A percentile compares a stretch with the other conserved stretches of the same genome.
These are phyloP conservation scores for Leccinum truebloodii DNA, from an alignment of 768 basidiomycete species.

Conservation along the genomic window DNA sequence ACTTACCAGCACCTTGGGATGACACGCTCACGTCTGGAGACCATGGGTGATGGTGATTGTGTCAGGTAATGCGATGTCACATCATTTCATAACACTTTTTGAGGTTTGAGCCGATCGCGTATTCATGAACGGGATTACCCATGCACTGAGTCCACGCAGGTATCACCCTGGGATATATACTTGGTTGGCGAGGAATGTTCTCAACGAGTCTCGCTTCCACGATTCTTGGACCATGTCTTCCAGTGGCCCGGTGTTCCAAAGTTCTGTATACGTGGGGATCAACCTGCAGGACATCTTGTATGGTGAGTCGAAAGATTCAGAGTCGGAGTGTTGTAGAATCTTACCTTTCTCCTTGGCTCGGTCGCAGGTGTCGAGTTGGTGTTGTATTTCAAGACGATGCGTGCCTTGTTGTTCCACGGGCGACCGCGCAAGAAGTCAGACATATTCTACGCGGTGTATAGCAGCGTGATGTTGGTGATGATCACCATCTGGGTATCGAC, in stretches of 20 bases:
- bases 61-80: background rate
- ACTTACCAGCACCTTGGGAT: background rate
- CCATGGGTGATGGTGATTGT: background rate
- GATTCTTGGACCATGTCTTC: conserved; percentile 18
- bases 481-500: conserved; percentile 35
- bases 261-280: conserved; percentile 26
- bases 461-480: conserved; percentile 30
- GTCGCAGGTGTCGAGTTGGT: conserved; percentile 26
- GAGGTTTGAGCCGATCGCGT: background rate
- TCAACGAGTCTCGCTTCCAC: background rate
- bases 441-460: conserved; percentile 27
- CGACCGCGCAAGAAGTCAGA: conserved; percentile 7
- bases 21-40: background rate
- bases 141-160: background rate
- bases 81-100: background rate
- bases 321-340: background rate
- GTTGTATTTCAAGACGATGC: conserved; percentile 29
- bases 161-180: conserved; percentile 13
- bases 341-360: background rate
- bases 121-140: background rate
- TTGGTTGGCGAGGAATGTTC: background rate
- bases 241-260: conserved; percentile 21
- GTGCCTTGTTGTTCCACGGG: conserved; percentile 11
- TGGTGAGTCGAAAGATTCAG: conserved; percentile 10
- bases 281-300: conserved; percentile 28